phyloP scores from a whole-genome alignment of 192 early-diverging fungal species.

The Mortierella alpina region DNA sequence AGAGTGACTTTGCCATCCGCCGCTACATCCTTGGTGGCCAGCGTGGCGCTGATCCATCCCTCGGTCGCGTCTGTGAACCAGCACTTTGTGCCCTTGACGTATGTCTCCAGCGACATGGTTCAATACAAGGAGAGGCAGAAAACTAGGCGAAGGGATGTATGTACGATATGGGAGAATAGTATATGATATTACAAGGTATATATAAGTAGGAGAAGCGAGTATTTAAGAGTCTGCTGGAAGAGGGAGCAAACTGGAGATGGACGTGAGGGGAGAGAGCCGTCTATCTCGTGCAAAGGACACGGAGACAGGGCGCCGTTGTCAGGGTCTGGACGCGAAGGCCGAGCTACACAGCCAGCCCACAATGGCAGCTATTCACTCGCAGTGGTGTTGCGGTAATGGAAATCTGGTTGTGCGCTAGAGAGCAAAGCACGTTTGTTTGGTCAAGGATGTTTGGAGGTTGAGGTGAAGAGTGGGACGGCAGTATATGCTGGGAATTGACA shows the following conservation, averaged over 20 bases:
- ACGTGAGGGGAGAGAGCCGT: not conserved
- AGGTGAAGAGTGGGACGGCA: not conserved
- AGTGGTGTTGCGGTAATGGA: too few species aligned
- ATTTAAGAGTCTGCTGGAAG: conserved; percentile 7
- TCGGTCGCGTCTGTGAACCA: conserved; percentile 91
- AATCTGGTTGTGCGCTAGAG: too few species aligned
- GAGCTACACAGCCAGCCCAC: too few species aligned
- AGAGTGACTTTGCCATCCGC: conserved; percentile 70
- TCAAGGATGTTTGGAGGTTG: too few species aligned
- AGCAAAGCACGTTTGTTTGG: too few species aligned
- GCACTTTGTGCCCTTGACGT: conserved; percentile 78
- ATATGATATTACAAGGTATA: not conserved
- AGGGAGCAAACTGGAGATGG: not conserved
- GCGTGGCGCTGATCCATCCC: conserved; percentile 83
- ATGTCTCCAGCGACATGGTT: conserved; percentile 68
- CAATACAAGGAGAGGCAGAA: not conserved
- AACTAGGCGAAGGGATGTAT: not conserved
- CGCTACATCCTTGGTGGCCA: conserved; percentile 64
- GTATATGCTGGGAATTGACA: not conserved
- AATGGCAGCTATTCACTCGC: too few species aligned
- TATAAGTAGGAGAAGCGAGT: conserved; percentile 1
- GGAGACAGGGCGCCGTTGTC: not conserved
- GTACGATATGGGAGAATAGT: conserved; percentile 2
- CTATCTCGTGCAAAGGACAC: too few species aligned
- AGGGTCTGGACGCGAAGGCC: not conserved